Conservation (phyloP, 169 alveolate genomes). For the Cryptosporidium xiaoi region DNA sequence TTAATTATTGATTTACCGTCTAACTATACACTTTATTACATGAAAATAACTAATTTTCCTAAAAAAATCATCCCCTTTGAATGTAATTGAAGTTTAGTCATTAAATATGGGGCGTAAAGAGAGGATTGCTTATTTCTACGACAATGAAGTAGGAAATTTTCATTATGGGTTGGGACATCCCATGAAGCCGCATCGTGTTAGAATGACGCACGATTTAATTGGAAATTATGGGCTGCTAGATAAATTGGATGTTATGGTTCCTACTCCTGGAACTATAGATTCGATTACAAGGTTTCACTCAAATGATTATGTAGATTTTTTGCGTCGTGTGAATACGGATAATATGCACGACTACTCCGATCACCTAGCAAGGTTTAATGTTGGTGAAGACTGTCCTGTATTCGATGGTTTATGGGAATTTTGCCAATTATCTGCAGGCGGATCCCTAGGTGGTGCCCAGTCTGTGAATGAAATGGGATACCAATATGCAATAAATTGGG, state of each 20-base stretch:
- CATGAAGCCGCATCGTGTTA: slow-evolving; percentile 90
- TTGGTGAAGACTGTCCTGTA: slow-evolving; percentile 94
- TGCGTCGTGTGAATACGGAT: slow-evolving; percentile 86
- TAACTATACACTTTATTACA: neutral
- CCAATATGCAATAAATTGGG: slow-evolving; percentile 89
- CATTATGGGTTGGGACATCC: slow-evolving; percentile 87
- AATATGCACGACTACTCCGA: slow-evolving; percentile 85
- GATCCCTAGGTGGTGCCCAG: slow-evolving; percentile 87
- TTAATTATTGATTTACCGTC: neutral
- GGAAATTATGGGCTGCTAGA: slow-evolving; percentile 82
- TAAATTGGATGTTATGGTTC: slow-evolving; percentile 67
- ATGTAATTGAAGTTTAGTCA: neutral
- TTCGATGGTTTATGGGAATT: slow-evolving; percentile 91
- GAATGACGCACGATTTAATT: slow-evolving; percentile 87
- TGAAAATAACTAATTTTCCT: neutral
- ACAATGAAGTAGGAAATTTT: slow-evolving; percentile 85
- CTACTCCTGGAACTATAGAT: slow-evolving; percentile 72
- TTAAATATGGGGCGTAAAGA: slow-evolving; percentile 58
- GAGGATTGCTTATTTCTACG: slow-evolving; percentile 83
- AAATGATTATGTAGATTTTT: slow-evolving; percentile 88
- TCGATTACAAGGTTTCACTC: slow-evolving; percentile 83
- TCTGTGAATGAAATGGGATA: slow-evolving; percentile 82
- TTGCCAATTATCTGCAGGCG: slow-evolving; percentile 86
- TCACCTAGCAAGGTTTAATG: slow-evolving; percentile 85
- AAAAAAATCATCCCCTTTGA: neutral